Conservation (phyloP, 2,329 filamentous ascomycete genomes). For the Penicillium sp. region DNA sequence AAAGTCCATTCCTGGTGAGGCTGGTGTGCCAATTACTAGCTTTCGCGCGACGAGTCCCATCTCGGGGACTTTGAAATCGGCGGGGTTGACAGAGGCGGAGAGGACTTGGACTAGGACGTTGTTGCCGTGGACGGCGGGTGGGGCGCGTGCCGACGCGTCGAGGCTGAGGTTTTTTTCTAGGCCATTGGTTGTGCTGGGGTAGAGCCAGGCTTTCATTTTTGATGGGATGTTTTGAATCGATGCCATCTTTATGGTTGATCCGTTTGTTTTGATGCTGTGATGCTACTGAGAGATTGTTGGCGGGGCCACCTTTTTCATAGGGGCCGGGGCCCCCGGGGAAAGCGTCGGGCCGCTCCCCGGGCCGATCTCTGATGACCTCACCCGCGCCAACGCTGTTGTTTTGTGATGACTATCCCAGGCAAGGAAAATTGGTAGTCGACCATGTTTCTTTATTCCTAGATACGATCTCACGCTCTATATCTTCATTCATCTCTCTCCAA, state of each 20-base stretch:
- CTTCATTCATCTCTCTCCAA: constrained; percentile 10
- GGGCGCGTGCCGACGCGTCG: constrained; percentile 41
- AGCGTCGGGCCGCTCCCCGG: too few relatives aligned
- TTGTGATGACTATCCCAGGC: too few relatives aligned
- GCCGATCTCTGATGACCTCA: constrained; percentile 3
- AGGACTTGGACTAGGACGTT: constrained; percentile 54
- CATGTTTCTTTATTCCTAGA: not conserved
- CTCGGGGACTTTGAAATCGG: constrained; percentile 60
- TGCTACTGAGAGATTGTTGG: not conserved
- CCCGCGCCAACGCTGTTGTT: not conserved
- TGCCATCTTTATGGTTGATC: not conserved
- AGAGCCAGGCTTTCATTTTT: constrained; percentile 58
- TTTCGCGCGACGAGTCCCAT: constrained; percentile 41
- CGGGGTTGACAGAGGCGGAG: constrained; percentile 54
- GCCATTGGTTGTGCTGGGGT: constrained; percentile 43
- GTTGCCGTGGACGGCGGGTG: constrained; percentile 37
- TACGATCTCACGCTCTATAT: not conserved
- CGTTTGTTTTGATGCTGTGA: not conserved
- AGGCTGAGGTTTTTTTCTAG: constrained; percentile 54
- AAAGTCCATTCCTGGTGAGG: constrained; percentile 49
- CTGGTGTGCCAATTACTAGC: constrained; percentile 36
- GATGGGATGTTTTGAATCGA: constrained; percentile 19
- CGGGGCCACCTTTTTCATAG: not conserved
- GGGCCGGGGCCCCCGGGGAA: too few relatives aligned
- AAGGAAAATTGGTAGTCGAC: not conserved